Base-by-base conservation (phyloP, 768 basidiomycete genomes). In the Cystobasidium tubakii region DNA sequence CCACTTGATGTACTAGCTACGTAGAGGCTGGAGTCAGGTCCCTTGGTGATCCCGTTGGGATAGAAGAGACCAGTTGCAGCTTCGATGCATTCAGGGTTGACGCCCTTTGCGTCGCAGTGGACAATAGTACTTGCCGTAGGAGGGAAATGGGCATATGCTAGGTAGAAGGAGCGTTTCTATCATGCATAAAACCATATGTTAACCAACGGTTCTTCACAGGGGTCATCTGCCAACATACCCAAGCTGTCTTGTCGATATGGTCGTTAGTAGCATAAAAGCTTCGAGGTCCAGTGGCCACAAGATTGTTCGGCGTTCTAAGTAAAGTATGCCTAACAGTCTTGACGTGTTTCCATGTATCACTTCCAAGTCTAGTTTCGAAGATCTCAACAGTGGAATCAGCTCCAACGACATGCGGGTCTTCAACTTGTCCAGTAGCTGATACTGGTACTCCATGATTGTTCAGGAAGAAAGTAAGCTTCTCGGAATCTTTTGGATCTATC, bases 221-320 rank as follows among this genome's bases (percentile, higher is more conserved):
- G n/a, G n/a, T n/a, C n/a, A n/a, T n/a, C n/a, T 33, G 29, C 62
- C 0, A 27, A 80, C 87, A 62, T 78, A 89, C 88, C 65, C 83
- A 75, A 63, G 87, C 85, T 23, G 83, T 80, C 81, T 88, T 89
- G 46, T 78, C 78, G 23, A 83, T 82, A 75, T 87, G 83, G 74
- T 89, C 88, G 77, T 90, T 91, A 34, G 89, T 88, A 78, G 90
- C 86, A 79, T 86, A 86, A 73, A 90, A 86, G 44, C 85, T 85
- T 74, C 84, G 82, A 31, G 88, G 88, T 75, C 89, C 87, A 1
- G 85, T 84, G 33, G 89, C 89, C n/a, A 86, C 85, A 17, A 90
- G 67, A 77, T 90, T 89, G 77, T 90, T 90, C 1, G 90, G 90
- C 3, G 88, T 86, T 13, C 84, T 46, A 27, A 90, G 83, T 13